A percentile compares a stretch with the other conserved stretches of the same genome.
Evolutionary conservation across 2,329 filamentous ascomycete species (phyloP).

Genomic region (Aphanocladium album): DNA sequence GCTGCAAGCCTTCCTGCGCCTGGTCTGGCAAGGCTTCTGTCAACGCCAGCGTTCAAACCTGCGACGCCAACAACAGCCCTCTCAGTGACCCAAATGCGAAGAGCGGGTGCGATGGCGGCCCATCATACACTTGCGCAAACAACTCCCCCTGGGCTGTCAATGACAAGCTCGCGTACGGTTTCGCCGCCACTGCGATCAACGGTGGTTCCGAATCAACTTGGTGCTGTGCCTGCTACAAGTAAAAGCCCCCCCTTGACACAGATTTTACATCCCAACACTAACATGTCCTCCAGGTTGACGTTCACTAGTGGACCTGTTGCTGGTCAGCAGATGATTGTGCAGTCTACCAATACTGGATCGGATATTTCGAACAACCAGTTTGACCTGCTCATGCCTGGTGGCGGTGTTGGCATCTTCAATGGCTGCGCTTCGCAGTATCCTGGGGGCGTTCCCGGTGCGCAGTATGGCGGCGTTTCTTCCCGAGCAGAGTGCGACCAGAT

Average conservation of each 20-base stretch:
- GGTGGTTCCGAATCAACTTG: slow-evolving; percentile 54
- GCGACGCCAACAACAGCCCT: slow-evolving; percentile 49
- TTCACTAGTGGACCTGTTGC: slow-evolving; percentile 45
- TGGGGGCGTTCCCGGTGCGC: slow-evolving; percentile 37
- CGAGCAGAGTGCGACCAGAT: slow-evolving; percentile 47
- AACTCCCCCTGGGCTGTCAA: slow-evolving; percentile 59
- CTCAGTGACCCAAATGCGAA: slow-evolving; percentile 43
- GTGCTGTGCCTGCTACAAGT: slow-evolving; percentile 63
- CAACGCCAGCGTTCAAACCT: slow-evolving; percentile 46
- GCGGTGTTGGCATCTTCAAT: slow-evolving; percentile 50
- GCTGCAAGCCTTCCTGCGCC: slow-evolving; percentile 65
- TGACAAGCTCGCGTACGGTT: slow-evolving; percentile 56
- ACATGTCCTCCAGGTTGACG: slow-evolving; percentile 33
- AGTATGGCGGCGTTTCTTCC: slow-evolving; percentile 53
- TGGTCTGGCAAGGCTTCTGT: slow-evolving; percentile 54
- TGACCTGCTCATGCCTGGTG: slow-evolving; percentile 52
- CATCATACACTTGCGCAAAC: slow-evolving; percentile 56
- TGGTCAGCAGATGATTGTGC: slow-evolving; percentile 60
- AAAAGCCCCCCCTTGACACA: slow-evolving; percentile 12
- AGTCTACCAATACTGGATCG: slow-evolving; percentile 58
- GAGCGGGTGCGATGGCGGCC: slow-evolving; percentile 53
- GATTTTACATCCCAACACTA: not conserved
- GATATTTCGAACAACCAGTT: slow-evolving; percentile 55
- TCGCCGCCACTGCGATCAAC: slow-evolving; percentile 53
- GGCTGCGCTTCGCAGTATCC: slow-evolving; percentile 46